phyloP scores from a whole-genome alignment of 179 eudicot species.

The Corrigiola litoralis region DNA sequence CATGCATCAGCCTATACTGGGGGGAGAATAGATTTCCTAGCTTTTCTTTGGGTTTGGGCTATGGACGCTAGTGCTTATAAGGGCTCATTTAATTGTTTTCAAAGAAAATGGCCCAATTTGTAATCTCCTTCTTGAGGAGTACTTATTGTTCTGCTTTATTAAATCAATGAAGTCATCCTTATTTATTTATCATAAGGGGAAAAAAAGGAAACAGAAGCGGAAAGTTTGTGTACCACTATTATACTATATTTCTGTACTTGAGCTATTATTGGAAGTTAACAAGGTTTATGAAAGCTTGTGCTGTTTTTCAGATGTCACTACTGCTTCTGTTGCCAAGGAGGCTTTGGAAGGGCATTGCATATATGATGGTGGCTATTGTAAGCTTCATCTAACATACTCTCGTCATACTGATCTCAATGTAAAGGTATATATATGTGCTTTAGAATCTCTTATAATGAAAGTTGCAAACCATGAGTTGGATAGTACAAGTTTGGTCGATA shows the following conservation, averaged over 20 bases:
- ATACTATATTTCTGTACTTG: background rate
- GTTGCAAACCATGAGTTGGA: slow-evolving; percentile 14
- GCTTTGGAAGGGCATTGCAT: slow-evolving; percentile 81
- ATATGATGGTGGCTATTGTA: slow-evolving; percentile 91
- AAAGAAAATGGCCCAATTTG: too few relatives aligned
- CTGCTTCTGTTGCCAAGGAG: slow-evolving; percentile 63
- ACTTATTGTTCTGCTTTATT: too few relatives aligned
- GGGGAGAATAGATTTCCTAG: too few relatives aligned
- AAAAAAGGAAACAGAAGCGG: too few relatives aligned
- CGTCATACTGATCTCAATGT: slow-evolving; percentile 92
- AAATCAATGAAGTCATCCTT: too few relatives aligned
- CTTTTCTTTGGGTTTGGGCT: too few relatives aligned
- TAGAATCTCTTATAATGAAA: slow-evolving; percentile 19
- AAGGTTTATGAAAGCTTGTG: background rate
- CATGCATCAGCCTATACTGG: too few relatives aligned
- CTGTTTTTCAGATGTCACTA: slow-evolving; percentile 43
- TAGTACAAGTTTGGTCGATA: slow-evolving; percentile 11
- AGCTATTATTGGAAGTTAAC: background rate
- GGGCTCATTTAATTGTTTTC: too few relatives aligned
- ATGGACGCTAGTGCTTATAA: too few relatives aligned
- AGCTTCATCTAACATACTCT: slow-evolving; percentile 91
- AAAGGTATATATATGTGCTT: slow-evolving; percentile 55
- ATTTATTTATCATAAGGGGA: too few relatives aligned
- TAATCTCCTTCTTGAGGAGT: too few relatives aligned
- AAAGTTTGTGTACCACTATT: background rate